Conservation (phyloP, 2,329 filamentous ascomycete species). For the Penicillium italicum region DNA sequence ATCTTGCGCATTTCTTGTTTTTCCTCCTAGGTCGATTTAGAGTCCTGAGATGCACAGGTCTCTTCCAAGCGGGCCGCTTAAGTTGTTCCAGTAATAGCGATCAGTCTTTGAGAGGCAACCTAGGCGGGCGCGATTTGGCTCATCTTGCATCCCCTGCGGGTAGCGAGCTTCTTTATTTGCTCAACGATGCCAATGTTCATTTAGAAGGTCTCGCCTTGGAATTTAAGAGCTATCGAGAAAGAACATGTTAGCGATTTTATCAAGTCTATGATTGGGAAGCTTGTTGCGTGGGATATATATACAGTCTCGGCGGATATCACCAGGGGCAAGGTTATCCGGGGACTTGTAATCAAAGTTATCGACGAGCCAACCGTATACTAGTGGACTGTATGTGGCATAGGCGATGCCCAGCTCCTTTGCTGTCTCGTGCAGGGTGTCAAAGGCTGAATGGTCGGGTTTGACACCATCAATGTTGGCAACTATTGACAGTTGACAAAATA, state of each 20-base stretch:
- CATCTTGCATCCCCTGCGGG: conserved; percentile 32
- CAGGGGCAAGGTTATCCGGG: conserved; percentile 46
- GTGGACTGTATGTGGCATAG: conserved; percentile 47
- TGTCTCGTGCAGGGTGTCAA: conserved; percentile 44
- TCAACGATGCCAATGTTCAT: conserved; percentile 44
- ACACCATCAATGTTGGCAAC: conserved; percentile 49
- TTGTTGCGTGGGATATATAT: conserved; percentile 23
- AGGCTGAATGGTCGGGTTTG: conserved; percentile 48
- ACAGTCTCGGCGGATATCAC: conserved; percentile 41
- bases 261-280: no score
- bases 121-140: conserved; percentile 42
- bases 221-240: conserved; percentile 22
- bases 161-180: conserved; percentile 42
- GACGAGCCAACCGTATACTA: conserved; percentile 49
- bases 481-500: conserved; percentile 21
- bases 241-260: neutral
- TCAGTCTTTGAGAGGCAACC: conserved; percentile 43
- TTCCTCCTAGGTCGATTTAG: conserved; percentile 40
- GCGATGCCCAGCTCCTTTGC: conserved; percentile 43
- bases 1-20: conserved; percentile 39
- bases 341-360: conserved; percentile 44
- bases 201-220: conserved; percentile 47
- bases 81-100: conserved; percentile 49
- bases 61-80: conserved; percentile 40
- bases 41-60: conserved; percentile 39